These are phyloP conservation scores for Vitis hybrid DNA, from an alignment of 177 flowering plant genomes.

Conservation along the genomic window DNA sequence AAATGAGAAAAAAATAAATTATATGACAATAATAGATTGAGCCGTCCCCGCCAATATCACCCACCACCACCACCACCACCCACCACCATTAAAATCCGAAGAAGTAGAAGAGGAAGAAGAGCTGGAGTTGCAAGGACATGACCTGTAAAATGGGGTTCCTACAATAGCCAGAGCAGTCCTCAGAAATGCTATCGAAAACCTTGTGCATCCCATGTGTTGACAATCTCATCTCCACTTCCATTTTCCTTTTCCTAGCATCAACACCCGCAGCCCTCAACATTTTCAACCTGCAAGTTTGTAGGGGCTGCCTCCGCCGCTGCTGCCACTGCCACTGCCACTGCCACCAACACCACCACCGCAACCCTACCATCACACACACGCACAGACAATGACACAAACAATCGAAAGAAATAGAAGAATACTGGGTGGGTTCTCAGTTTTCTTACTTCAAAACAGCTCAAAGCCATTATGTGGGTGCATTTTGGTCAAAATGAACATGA, in stretches of 20 bases:
- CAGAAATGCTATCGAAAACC: not conserved
- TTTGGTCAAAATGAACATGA: conserved; percentile 1
- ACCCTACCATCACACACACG: conserved; percentile 9
- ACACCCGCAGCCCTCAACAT: conserved; percentile 1
- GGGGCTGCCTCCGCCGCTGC: not conserved
- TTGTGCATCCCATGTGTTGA: not conserved
- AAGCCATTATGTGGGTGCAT: not conserved
- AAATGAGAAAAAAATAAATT: not conserved
- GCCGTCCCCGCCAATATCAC: conserved; percentile 52
- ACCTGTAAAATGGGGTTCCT: conserved; percentile 8
- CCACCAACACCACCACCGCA: not conserved
- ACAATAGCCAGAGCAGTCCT: not conserved
- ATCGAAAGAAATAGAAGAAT: not conserved
- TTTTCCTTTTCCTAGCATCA: not conserved
- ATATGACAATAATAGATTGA: conserved; percentile 31
- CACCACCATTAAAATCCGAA: conserved; percentile 13
- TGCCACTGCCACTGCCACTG: not conserved
- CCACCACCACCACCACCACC: conserved; percentile 15
- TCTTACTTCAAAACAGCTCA: not conserved
- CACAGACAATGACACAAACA: not conserved
- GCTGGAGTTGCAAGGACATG: not conserved
- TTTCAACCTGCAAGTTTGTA: not conserved
- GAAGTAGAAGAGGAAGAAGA: conserved; percentile 13
- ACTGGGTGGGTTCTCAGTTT: not conserved
- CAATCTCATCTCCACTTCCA: not conserved